These are phyloP conservation scores for Graphiopsis chlorocephala DNA, from an alignment of 2,329 filamentous ascomycete genomes.

Conservation along the genomic window DNA sequence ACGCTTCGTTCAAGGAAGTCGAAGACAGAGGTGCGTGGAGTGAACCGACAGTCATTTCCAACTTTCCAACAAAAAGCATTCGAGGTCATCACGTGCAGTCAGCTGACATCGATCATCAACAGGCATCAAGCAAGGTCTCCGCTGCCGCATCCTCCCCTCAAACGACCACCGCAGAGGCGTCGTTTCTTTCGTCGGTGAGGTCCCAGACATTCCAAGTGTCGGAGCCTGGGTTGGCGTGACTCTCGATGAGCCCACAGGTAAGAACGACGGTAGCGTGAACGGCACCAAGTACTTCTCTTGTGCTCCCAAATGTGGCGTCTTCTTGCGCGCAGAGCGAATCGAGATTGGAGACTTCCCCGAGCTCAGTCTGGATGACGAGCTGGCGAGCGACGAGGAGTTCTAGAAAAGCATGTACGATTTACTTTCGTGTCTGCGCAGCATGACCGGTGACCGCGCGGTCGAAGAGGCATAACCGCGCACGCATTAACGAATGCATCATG, in stretches of 20 bases:
- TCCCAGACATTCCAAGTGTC: constrained; percentile 68
- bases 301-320: constrained; percentile 68
- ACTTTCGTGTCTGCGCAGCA: neutral
- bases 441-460: neutral
- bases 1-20: constrained; percentile 68
- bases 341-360: constrained; percentile 71
- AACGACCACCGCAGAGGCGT: constrained; percentile 68
- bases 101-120: neutral
- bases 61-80: neutral
- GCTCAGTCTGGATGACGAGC: constrained; percentile 52
- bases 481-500: neutral
- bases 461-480: neutral
- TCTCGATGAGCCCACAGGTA: constrained; percentile 76
- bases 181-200: constrained; percentile 69
- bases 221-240: constrained; percentile 67
- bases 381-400: constrained; percentile 62
- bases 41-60: neutral
- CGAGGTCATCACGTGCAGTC: neutral
- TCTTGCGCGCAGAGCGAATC: constrained; percentile 74
- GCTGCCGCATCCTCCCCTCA: constrained; percentile 51
- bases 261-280: constrained; percentile 73
- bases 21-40: constrained; percentile 58
- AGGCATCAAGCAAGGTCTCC: constrained; percentile 40
- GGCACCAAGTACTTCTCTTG: constrained; percentile 69
- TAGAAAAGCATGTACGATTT: constrained; percentile 19